These are phyloP conservation scores for Mortierella sp. DNA, from an alignment of 371 early-diverging fungal species.

Conservation along the genomic window DNA sequence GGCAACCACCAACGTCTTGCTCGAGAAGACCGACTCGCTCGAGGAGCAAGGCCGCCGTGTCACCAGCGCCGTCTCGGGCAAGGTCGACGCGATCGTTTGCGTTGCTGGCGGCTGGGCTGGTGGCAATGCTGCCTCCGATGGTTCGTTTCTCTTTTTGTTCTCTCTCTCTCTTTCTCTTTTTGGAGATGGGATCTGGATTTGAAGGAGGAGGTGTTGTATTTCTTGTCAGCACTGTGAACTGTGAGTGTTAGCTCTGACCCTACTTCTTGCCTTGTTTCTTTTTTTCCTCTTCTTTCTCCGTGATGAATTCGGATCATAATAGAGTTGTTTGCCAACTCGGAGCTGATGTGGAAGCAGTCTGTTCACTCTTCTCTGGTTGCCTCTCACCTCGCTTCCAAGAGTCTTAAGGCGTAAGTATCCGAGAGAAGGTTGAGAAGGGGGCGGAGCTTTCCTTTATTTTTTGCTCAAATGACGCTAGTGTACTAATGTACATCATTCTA, in stretches of 20 bases:
- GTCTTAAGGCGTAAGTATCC: slow-evolving; percentile 74
- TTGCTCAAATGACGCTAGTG: no score
- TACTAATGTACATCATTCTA: no score
- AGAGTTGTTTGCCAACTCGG: slow-evolving; percentile 78
- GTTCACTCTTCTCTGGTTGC: slow-evolving; percentile 87
- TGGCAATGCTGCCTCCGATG: slow-evolving; percentile 82
- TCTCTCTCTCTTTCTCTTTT: not conserved
- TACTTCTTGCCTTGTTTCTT: not conserved
- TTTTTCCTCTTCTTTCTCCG: not conserved
- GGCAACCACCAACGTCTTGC: slow-evolving; percentile 77
- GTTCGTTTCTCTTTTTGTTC: slow-evolving; percentile 55
- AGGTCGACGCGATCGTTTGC: slow-evolving; percentile 87
- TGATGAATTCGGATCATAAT: slow-evolving; percentile 6
- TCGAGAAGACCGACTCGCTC: slow-evolving; percentile 57
- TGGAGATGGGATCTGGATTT: not conserved
- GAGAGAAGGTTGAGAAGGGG: not conserved
- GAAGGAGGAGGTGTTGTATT: no score
- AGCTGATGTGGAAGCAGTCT: slow-evolving; percentile 84
- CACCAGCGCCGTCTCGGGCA: slow-evolving; percentile 54
- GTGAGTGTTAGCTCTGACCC: not conserved
- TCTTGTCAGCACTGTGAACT: no score
- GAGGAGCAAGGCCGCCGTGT: slow-evolving; percentile 71
- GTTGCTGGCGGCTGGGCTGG: slow-evolving; percentile 98
- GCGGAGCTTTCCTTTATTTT: not conserved
- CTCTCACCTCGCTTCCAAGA: slow-evolving; percentile 79